Conservation (phyloP, 2,329 filamentous ascomycete genomes). For the Paraphoma chrysanthemicola region DNA sequence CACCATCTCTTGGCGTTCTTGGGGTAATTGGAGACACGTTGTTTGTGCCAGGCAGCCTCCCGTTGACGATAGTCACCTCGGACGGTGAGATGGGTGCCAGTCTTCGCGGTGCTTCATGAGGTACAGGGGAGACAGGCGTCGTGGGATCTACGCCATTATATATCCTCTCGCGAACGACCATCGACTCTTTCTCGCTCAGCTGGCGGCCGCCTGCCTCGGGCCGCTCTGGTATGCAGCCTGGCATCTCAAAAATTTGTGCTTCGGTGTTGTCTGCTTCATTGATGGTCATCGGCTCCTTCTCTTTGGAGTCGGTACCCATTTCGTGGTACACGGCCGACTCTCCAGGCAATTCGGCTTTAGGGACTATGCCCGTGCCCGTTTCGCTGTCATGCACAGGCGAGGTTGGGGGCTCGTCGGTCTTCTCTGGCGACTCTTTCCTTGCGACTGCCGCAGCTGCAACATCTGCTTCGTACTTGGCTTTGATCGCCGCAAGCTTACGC, state of each 20-base stretch:
- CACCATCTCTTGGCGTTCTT: slow-evolving; percentile 40
- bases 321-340: slow-evolving; percentile 32
- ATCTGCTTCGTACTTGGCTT: slow-evolving; percentile 32
- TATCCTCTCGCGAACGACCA: slow-evolving; percentile 52
- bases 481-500: slow-evolving; percentile 25
- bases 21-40: slow-evolving; percentile 41
- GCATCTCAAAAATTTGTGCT: slow-evolving; percentile 56
- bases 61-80: slow-evolving; percentile 38
- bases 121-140: slow-evolving; percentile 21
- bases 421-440: slow-evolving; percentile 24
- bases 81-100: slow-evolving; percentile 31
- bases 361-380: slow-evolving; percentile 45
- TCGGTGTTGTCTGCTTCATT: slow-evolving; percentile 47
- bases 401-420: slow-evolving; percentile 29
- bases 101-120: slow-evolving; percentile 29
- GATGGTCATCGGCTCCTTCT: slow-evolving; percentile 21
- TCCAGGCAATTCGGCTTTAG: slow-evolving; percentile 55
- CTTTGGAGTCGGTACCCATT: slow-evolving; percentile 20
- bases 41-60: slow-evolving; percentile 21
- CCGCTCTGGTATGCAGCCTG: slow-evolving; percentile 62
- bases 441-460: slow-evolving; percentile 24
- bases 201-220: slow-evolving; percentile 58
- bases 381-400: slow-evolving; percentile 29
- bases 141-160: slow-evolving; percentile 55
- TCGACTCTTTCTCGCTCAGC: slow-evolving; percentile 57